Conservation (phyloP, 768 basidiomycete genomes). For the Clitopilus hobsonii region DNA sequence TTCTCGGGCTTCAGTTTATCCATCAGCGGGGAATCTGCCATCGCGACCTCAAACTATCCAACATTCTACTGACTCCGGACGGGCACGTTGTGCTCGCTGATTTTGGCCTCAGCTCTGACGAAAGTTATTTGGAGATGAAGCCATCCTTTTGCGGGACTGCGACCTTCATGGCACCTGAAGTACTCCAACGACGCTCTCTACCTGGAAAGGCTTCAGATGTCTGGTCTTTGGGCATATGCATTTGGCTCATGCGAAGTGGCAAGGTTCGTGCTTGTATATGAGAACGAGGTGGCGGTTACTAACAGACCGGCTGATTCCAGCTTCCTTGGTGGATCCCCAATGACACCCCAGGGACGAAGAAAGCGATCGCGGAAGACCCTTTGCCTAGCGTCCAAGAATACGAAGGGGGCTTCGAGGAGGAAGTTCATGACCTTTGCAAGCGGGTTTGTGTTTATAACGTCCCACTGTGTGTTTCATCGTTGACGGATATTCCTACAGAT, state of each 20-base stretch:
- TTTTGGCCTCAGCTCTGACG: slow-evolving; percentile 7
- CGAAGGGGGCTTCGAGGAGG: background rate
- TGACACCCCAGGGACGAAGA: background rate
- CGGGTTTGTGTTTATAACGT: background rate
- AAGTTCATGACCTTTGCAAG: background rate
- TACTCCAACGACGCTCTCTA: background rate
- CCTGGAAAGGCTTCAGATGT: slow-evolving; percentile 6
- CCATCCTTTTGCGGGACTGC: slow-evolving; percentile 9
- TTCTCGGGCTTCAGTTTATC: slow-evolving; percentile 5
- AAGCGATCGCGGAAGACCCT: background rate
- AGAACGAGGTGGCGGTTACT: background rate
- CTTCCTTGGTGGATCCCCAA: background rate
- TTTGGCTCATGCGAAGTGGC: slow-evolving; percentile 9
- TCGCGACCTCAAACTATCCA: slow-evolving; percentile 11
- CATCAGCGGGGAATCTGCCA: slow-evolving; percentile 9
- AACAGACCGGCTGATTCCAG: background rate
- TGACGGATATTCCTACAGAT: background rate
- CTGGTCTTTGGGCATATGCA: slow-evolving; percentile 10
- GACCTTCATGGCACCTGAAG: slow-evolving; percentile 12
- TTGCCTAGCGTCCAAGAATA: background rate
- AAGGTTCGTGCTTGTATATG: slow-evolving; percentile 6
- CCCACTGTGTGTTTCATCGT: background rate
- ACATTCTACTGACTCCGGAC: slow-evolving; percentile 5
- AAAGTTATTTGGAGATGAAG: background rate
- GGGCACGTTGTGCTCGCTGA: slow-evolving; percentile 11